A percentile compares a stretch with the other conserved stretches of the same genome.
phyloP scores from a whole-genome alignment of 2,329 filamentous ascomycete genomes.

The Cytospora piceae region DNA sequence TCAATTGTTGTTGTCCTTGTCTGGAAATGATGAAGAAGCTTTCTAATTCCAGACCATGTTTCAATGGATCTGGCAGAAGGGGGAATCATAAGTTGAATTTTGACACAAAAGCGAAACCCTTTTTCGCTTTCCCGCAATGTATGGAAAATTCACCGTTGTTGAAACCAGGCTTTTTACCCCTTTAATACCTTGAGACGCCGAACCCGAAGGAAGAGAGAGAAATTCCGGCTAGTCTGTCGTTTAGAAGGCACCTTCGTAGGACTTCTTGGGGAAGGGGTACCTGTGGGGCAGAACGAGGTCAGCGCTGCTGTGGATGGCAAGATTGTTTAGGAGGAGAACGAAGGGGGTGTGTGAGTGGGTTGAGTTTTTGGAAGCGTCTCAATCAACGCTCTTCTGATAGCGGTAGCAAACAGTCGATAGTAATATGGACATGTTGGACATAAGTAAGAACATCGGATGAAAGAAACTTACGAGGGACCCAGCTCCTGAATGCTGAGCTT shows the following conservation, averaged over 20 bases:
- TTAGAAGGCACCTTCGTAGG: constrained; percentile 54
- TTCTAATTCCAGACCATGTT: constrained; percentile 26
- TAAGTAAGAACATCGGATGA: neutral
- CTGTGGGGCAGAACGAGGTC: constrained; percentile 46
- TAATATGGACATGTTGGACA: constrained; percentile 3
- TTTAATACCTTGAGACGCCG: constrained; percentile 28
- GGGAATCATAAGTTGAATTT: constrained; percentile 43
- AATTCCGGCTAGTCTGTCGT: constrained; percentile 28
- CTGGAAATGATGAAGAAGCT: constrained; percentile 25
- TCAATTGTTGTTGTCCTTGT: constrained; percentile 22
- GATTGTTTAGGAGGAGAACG: neutral
- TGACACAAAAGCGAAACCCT: constrained; percentile 28
- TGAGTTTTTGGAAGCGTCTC: constrained; percentile 30
- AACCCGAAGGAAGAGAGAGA: constrained; percentile 18
- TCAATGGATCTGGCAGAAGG: constrained; percentile 25
- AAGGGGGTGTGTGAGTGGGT: neutral
- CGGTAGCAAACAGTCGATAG: constrained; percentile 17
- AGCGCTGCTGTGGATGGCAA: constrained; percentile 16
- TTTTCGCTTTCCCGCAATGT: constrained; percentile 23
- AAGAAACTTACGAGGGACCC: constrained; percentile 82
- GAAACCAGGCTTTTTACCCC: constrained; percentile 32
- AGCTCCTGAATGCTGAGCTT: constrained; percentile 92
- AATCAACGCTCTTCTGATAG: constrained; percentile 8
- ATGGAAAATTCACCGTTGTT: constrained; percentile 31
- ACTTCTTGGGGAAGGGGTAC: constrained; percentile 82